A percentile compares a stretch with the other conserved stretches of the same genome.
Conservation (phyloP, 140 eudicot species). For the Erigeron philadelphicus region DNA sequence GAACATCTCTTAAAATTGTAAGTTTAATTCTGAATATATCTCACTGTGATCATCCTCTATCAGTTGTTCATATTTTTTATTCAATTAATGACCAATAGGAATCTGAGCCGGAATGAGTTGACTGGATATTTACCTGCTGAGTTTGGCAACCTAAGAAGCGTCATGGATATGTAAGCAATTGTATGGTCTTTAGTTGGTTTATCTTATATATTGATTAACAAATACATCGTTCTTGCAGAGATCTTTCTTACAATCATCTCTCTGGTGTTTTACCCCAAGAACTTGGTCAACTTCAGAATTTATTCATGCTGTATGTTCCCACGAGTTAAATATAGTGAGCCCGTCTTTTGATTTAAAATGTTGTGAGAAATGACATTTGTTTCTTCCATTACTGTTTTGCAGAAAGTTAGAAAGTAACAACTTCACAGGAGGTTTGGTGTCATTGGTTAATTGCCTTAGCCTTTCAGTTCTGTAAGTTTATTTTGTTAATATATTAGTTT, state of each 20-base stretch:
- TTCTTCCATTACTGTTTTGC: slow-evolving; percentile 20
- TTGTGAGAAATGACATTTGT: slow-evolving; percentile 15
- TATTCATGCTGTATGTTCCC: slow-evolving; percentile 69
- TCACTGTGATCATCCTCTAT: neutral
- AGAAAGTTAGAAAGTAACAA: slow-evolving; percentile 80
- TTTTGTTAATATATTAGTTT: neutral
- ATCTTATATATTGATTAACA: neutral
- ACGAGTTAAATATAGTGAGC: neutral
- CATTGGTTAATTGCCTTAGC: slow-evolving; percentile 74
- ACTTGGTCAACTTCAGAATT: slow-evolving; percentile 83
- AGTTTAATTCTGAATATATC: slow-evolving; percentile 19
- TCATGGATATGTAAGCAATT: slow-evolving; percentile 70
- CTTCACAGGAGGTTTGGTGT: slow-evolving; percentile 68
- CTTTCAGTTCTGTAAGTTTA: slow-evolving; percentile 68
- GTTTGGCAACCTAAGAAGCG: slow-evolving; percentile 85
- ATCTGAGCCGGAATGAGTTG: slow-evolving; percentile 66
- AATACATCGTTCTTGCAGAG: slow-evolving; percentile 36
- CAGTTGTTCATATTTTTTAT: neutral
- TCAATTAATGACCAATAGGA: slow-evolving; percentile 32
- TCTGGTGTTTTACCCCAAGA: slow-evolving; percentile 79
- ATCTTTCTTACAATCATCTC: slow-evolving; percentile 73
- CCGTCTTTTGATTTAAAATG: neutral
- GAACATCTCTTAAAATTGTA: slow-evolving; percentile 94
- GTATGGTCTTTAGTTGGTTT: neutral
- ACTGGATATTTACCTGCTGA: slow-evolving; percentile 74